Conservation (phyloP, 768 basidiomycete species). For the Amanita fuliginea region DNA sequence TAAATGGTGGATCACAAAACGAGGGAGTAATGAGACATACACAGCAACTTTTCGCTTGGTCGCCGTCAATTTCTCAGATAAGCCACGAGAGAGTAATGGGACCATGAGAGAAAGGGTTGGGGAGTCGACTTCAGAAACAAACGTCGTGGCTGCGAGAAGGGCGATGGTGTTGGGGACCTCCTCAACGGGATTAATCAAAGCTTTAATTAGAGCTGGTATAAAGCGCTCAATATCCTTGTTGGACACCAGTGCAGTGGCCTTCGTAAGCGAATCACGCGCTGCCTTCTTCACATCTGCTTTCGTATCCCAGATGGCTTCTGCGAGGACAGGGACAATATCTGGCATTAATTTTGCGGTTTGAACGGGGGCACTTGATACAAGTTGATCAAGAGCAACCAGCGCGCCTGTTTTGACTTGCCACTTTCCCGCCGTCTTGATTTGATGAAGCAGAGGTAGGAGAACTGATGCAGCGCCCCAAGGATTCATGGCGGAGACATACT, state of each 20-base stretch:
- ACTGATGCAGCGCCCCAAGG: constrained; percentile 79
- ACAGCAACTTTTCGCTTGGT: constrained; percentile 98
- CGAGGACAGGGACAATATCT: constrained; percentile 87
- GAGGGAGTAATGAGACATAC: constrained; percentile 33
- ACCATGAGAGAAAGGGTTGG: constrained; percentile 97
- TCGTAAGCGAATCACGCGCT: constrained; percentile 87
- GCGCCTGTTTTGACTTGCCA: constrained; percentile 95
- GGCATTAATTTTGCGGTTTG: constrained; percentile 88
- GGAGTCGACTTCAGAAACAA: constrained; percentile 99
- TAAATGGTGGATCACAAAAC: constrained; percentile 6
- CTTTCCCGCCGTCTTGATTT: constrained; percentile 93
- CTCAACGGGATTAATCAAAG: constrained; percentile 97
- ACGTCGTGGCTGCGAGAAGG: constrained; percentile 96
- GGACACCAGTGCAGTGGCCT: constrained; percentile 87
- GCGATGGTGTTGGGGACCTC: constrained; percentile 94
- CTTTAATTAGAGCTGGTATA: constrained; percentile 96
- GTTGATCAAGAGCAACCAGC: constrained; percentile 73
- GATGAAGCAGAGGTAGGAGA: constrained; percentile 81
- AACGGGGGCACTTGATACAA: constrained; percentile 69
- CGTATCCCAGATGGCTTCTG: constrained; percentile 98
- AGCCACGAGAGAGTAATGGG: constrained; percentile 88
- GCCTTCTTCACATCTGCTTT: constrained; percentile 99
- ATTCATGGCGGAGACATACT: constrained; percentile 69
- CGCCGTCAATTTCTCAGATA: constrained; percentile 88
- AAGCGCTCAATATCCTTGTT: constrained; percentile 98